Conservation (phyloP, 768 basidiomycete genomes). For the Rhodotorula diobovata region DNA sequence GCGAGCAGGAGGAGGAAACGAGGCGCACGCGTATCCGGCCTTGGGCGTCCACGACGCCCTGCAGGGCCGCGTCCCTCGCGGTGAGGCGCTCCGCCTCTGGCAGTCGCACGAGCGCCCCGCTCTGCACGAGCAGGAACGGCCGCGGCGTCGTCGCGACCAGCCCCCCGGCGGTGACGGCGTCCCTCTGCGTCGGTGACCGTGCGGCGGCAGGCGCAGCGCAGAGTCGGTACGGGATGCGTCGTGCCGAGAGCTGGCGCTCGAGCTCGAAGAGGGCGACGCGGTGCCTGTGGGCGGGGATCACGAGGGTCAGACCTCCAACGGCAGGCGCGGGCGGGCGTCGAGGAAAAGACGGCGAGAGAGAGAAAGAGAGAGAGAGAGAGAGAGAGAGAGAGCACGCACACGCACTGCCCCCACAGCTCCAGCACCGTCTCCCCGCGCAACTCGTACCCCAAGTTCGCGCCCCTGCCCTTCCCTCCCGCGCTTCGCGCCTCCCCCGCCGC, state of each 20-base stretch:
- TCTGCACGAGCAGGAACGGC: not conserved
- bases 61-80: not conserved
- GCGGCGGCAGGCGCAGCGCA: not conserved
- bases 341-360: not conserved
- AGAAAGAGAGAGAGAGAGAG: not conserved
- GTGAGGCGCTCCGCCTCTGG: not conserved
- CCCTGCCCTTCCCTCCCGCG: not conserved
- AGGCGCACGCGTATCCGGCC: not conserved
- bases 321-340: too few relatives aligned
- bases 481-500: slow-evolving; percentile 1
- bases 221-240: slow-evolving; percentile 23
- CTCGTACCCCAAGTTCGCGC: slow-evolving; percentile 52
- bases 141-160: too few relatives aligned
- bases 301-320: too few relatives aligned
- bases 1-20: not conserved
- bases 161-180: too few relatives aligned
- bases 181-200: too few relatives aligned
- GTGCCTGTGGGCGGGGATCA: too few relatives aligned
- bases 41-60: not conserved
- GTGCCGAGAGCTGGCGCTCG: slow-evolving; percentile 68
- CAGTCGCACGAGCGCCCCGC: not conserved
- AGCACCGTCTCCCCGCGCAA: slow-evolving; percentile 60
- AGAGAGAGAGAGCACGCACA: not conserved
- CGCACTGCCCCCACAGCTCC: slow-evolving; percentile 60
- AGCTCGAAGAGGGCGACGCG: slow-evolving; percentile 85